phyloP scores from a whole-genome alignment of 768 basidiomycete genomes.

The Termitomyces sp. region DNA sequence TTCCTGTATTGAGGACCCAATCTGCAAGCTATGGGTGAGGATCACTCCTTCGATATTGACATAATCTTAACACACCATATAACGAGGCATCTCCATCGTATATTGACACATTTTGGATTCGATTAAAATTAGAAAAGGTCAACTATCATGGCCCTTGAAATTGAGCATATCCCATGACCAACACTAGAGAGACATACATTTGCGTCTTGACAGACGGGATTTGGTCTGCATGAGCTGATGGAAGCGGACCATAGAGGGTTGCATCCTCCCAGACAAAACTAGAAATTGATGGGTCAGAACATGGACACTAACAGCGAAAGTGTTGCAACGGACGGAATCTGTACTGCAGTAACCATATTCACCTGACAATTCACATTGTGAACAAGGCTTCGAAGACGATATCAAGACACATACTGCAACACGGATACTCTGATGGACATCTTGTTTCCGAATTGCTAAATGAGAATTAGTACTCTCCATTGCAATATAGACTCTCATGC shows the following conservation, averaged over 20 bases:
- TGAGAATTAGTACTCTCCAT: background rate
- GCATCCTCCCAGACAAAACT: conserved; percentile 88
- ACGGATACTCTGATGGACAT: conserved; percentile 40
- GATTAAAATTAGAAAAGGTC: conserved; percentile 58
- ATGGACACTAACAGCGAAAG: background rate
- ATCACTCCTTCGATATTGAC: background rate
- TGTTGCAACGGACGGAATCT: conserved; percentile 28
- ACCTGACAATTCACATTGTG: conserved; percentile 21
- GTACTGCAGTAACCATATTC: conserved; percentile 52
- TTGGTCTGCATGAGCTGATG: conserved; percentile 61
- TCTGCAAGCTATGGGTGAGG: conserved; percentile 30
- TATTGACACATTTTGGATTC: conserved; percentile 58
- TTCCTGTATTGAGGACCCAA: conserved; percentile 67
- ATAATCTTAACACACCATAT: conserved; percentile 39
- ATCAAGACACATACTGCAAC: conserved; percentile 38
- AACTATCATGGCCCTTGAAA: conserved; percentile 30
- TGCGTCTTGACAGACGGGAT: conserved; percentile 63
- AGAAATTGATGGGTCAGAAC: conserved; percentile 1
- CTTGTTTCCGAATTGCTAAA: conserved; percentile 36
- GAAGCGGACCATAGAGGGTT: conserved; percentile 66
- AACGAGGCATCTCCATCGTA: conserved; percentile 71
- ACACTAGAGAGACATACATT: conserved; percentile 30
- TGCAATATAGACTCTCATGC: background rate
- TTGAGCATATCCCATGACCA: background rate
- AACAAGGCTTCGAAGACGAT: background rate